Base-by-base conservation (phyloP, 441 rosid genomes). In the Breynia disticha region DNA sequence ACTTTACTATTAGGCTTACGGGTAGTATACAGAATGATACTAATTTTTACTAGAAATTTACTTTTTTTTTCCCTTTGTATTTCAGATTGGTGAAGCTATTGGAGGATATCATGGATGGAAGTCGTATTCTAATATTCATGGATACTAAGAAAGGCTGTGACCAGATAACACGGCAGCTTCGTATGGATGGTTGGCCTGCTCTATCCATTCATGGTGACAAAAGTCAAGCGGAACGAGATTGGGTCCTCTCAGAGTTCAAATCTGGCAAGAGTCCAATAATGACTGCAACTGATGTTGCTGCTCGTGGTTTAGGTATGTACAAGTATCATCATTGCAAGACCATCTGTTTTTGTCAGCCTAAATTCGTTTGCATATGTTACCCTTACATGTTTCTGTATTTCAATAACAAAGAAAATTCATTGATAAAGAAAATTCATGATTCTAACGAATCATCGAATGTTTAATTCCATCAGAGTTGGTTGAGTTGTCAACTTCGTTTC, bases 161-260 rank as follows among this genome's bases (percentile, higher is more conserved):
- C 72, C 96, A 87, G 65, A 71, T 91, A 55, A 91, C 98, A 55
- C 82, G 98, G 46, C 96, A 88, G 68, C 96, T 91, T 61, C 98
- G 98, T 50, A 79, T 84, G 94, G 98, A 91, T 74, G 98, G 98
- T 21, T 91, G 98, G 98, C 95, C 98, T 45, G 96, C 98, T 57
- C 81, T 88, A 38, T 86, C 96, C 37, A 91, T 91, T 75, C 98
- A 91, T 63, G 96, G 98, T 18, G 96, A 91, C 75, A 91, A 91
- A 78, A 91, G 96, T 62, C 98, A 91, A 79, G 95, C 98, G 10
- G 98, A 91, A 72, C 80, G 98, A 67, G 98, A 88, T 63, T 91
- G 98, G 98, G 98, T 91, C 54, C 96, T 91, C 37, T 82, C 98
- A 0, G 98, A 88, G 75, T 91, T 91, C 74, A 91, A 79, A 73